These are phyloP conservation scores for Ogataea parapolymorpha DNA, from an alignment of 805 yeast genomes.

Conservation along the genomic window DNA sequence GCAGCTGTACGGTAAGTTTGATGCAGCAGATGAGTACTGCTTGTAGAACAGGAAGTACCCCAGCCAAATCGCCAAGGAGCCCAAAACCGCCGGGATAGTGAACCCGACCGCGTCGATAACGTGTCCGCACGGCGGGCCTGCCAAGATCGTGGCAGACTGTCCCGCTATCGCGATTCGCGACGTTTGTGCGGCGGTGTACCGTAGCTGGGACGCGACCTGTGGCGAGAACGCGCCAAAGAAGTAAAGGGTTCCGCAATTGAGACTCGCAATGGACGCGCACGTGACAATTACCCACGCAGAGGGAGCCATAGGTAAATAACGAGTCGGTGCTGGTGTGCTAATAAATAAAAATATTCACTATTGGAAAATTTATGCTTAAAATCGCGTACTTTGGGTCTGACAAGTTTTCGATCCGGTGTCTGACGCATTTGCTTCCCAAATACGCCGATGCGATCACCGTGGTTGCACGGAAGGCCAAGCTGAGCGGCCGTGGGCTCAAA, in stretches of 20 bases:
- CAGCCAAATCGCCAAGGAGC: constrained; percentile 43
- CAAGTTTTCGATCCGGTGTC: constrained; percentile 56
- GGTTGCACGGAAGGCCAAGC: constrained; percentile 61
- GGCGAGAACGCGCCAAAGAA: constrained; percentile 77
- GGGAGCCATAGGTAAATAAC: neutral
- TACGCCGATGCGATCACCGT: constrained; percentile 44
- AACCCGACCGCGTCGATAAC: constrained; percentile 65
- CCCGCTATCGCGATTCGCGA: constrained; percentile 67
- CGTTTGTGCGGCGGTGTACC: constrained; percentile 58
- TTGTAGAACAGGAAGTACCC: constrained; percentile 57
- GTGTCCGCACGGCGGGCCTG: constrained; percentile 68
- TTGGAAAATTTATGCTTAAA: constrained; percentile 11
- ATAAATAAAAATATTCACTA: neutral
- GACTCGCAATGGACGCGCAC: constrained; percentile 23
- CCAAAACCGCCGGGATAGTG: constrained; percentile 46
- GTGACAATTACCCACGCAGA: constrained; percentile 16
- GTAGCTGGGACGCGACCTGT: constrained; percentile 58
- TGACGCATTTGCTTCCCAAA: constrained; percentile 35
- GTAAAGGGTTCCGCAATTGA: constrained; percentile 72
- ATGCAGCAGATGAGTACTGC: constrained; percentile 43
- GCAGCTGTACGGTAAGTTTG: constrained; percentile 42
- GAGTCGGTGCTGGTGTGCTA: neutral
- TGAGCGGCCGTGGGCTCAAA: constrained; percentile 55
- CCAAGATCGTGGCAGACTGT: constrained; percentile 56
- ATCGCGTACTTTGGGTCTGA: constrained; percentile 82